Evolutionary conservation across 2,329 filamentous ascomycete species (phyloP), one percentile per base, ranked within the genome.

Genomic region (Pyrenophora graminea): DNA sequence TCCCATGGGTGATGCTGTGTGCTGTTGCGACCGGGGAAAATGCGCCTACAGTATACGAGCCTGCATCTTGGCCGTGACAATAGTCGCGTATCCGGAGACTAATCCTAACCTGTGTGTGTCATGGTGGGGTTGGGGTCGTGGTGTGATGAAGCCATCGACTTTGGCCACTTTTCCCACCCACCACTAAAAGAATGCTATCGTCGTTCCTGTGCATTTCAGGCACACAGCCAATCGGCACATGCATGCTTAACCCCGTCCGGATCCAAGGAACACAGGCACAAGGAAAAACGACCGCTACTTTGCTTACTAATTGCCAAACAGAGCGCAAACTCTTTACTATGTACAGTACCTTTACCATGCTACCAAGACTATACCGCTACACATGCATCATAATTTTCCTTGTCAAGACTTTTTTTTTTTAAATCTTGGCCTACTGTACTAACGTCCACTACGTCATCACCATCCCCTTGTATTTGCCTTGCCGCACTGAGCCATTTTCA

Each of bases 191-290:
- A 21, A 3, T 3, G 1, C 19, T 21, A 21, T 38, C 27, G 41
- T 33, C 41, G 30, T 27, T 39, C 15, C 34, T 33, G 12, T 40
- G 21, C 33, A 27, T 34, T 25, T 43, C 55, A 56, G 53, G 55
- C 38, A 56, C 55, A 31, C 55, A 36, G 30, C 55, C 55, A 58
- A 58, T 58, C 49, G 45, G 36, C 4, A 9, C 8, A 30, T 30
- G 9, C 9, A 30, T 10, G 27, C 27, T 2, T 3, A 30, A 30
- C 23, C 6, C 23, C 23, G 8, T 25, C 23, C 23, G 2, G 23
- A 25, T 2, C 6, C 23, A 25, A 7, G 23, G 23, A 25, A 23
- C 4, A 23, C 6, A 7, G 25, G 9, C 25, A 6, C 3, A 8
- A 30, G 9, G 25, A 30, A 7, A 8, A 7, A 13, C 7, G 10